Conservation (phyloP, 352 stramenopile species). For the Globisporangium carolinianum region DNA sequence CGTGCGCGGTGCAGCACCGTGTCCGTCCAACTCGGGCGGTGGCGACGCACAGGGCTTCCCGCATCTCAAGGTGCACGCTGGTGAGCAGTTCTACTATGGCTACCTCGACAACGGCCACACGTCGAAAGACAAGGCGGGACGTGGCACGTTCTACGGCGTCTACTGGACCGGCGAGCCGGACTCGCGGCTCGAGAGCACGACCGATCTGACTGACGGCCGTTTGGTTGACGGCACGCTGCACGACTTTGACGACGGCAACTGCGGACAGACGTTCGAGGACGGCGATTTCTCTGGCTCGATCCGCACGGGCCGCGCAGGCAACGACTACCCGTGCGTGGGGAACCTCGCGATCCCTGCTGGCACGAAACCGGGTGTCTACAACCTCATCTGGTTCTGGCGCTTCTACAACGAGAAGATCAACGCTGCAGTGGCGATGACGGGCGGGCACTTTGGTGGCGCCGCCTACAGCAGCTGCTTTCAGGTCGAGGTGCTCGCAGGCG, state of each 20-base stretch:
- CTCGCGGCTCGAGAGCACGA: too few relatives aligned
- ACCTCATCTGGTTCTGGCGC: constrained; percentile 71
- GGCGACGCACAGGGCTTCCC: constrained; percentile 22
- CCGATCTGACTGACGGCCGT: too few relatives aligned
- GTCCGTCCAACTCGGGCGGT: constrained; percentile 32
- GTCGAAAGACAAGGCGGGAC: too few relatives aligned
- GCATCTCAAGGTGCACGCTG: constrained; percentile 32
- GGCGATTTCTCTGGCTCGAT: too few relatives aligned
- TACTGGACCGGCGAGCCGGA: too few relatives aligned
- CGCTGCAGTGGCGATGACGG: background rate
- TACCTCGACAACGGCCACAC: too few relatives aligned
- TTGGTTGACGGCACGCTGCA: too few relatives aligned
- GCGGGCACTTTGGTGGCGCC: constrained; percentile 35
- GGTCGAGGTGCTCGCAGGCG: constrained; percentile 27
- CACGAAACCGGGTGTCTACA: constrained; percentile 42
- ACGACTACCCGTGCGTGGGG: too few relatives aligned
- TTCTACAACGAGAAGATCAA: constrained; percentile 47
- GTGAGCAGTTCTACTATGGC: constrained; percentile 23
- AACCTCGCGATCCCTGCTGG: constrained; percentile 3
- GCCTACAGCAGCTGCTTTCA: constrained; percentile 65
- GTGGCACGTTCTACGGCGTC: too few relatives aligned
- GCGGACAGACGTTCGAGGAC: too few relatives aligned
- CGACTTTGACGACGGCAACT: too few relatives aligned
- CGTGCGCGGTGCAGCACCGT: constrained; percentile 8
- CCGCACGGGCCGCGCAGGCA: constrained; percentile 9